These are phyloP conservation scores for Nicotiana rustica DNA, from an alignment of 305 asterid genomes.

Conservation along the genomic window DNA sequence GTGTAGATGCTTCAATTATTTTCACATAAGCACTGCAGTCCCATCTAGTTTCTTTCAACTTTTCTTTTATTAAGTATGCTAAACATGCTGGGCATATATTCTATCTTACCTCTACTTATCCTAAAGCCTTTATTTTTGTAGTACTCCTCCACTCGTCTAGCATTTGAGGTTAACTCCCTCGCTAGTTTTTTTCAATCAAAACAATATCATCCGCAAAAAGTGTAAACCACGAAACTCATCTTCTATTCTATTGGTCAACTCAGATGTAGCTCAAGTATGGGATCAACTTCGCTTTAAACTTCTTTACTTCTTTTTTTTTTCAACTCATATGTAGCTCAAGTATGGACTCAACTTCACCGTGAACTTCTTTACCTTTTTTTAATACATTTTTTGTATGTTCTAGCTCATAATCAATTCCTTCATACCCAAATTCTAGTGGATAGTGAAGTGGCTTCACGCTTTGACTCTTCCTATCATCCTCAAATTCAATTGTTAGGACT, in stretches of 20 bases:
- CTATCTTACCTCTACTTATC: not conserved
- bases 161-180: not conserved
- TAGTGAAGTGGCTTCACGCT: constrained; percentile 17
- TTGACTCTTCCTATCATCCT: constrained; percentile 19
- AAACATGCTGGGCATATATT: not conserved
- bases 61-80: not conserved
- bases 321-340: constrained; percentile 5
- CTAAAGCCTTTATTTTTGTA: not conserved
- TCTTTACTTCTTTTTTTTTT: not conserved
- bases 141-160: not conserved
- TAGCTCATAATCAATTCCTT: constrained; percentile 26
- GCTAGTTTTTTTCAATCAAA: not conserved
- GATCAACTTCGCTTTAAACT: not conserved
- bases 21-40: not conserved
- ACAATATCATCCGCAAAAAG: not conserved
- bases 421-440: not conserved
- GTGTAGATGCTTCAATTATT: not conserved
- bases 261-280: constrained; percentile 12
- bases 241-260: not conserved
- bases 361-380: not conserved
- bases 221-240: not conserved
- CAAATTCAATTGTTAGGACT: constrained; percentile 10
- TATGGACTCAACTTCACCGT: not conserved
- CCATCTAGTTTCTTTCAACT: not conserved
- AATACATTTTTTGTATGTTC: not conserved